A percentile compares a stretch with the other conserved stretches of the same genome.
Evolutionary conservation across 257 asterid species (phyloP).

Genomic region (Solanum rostratum): DNA sequence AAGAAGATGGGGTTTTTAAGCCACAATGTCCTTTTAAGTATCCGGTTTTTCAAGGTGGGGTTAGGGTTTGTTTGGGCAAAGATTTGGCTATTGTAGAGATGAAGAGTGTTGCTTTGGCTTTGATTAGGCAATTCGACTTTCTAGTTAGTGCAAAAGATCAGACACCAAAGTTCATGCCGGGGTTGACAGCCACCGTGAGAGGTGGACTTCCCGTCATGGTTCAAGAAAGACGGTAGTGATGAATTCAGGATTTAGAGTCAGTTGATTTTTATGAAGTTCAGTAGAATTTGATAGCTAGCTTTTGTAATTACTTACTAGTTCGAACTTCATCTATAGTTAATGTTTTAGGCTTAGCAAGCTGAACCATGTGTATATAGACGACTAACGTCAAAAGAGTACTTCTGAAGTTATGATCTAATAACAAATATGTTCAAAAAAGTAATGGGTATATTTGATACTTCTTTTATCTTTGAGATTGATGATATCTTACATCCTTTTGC

Average conservation of each 20-base stretch:
- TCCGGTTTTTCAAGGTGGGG: constrained; percentile 42
- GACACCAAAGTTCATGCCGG: constrained; percentile 30
- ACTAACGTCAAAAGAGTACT: not conserved
- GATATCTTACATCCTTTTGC: not conserved
- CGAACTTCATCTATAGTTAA: not conserved
- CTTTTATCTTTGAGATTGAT: not conserved
- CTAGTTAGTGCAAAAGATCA: not conserved
- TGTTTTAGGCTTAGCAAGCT: not conserved
- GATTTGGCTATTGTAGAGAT: constrained; percentile 37
- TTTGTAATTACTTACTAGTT: not conserved
- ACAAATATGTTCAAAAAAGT: not conserved
- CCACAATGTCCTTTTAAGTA: constrained; percentile 31
- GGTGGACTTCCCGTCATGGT: constrained; percentile 39
- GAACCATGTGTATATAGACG: not conserved
- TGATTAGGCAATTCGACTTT: constrained; percentile 32
- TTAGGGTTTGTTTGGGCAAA: constrained; percentile 34
- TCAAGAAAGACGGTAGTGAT: constrained; percentile 6
- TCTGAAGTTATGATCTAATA: not conserved
- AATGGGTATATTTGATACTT: not conserved
- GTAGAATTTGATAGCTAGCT: not conserved
- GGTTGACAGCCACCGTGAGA: constrained; percentile 36
- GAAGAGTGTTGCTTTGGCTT: constrained; percentile 36
- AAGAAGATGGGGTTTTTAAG: constrained; percentile 15
- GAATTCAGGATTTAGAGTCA: not conserved
- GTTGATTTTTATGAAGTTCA: not conserved